These are phyloP conservation scores for Saturnispora quitensis DNA, from an alignment of 805 yeast species.

Conservation along the genomic window DNA sequence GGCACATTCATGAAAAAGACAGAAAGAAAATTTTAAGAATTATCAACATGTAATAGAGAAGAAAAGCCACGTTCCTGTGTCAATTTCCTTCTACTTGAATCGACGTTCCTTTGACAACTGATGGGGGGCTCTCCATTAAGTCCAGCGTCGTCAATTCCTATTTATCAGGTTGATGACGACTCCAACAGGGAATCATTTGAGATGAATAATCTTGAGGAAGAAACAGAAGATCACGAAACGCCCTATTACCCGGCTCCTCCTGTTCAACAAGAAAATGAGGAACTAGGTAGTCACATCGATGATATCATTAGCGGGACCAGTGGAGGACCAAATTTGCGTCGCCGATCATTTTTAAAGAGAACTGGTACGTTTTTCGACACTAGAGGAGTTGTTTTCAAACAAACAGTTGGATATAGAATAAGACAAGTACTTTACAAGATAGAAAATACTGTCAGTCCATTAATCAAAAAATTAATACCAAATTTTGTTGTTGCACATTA, in stretches of 20 bases:
- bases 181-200: background rate
- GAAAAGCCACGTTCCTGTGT: background rate
- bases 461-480: constrained; percentile 35
- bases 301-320: background rate
- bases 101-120: background rate
- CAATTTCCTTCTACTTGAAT: background rate
- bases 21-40: background rate
- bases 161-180: background rate
- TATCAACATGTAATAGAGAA: background rate
- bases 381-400: constrained; percentile 12
- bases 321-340: background rate
- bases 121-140: background rate
- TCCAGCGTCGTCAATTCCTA: background rate
- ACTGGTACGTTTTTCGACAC: constrained; percentile 9
- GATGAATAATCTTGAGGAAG: background rate
- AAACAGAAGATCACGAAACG: background rate
- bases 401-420: constrained; percentile 24
- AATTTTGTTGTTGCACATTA: constrained; percentile 61
- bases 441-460: constrained; percentile 33
- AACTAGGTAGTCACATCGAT: background rate
- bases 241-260: background rate
- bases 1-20: background rate
- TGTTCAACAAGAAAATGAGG: background rate
- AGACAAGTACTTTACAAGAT: constrained; percentile 31
- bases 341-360: constrained; percentile 3